A percentile compares a stretch with the other conserved stretches of the same genome.
Conservation (phyloP, 2,329 filamentous ascomycete genomes). For the Cercospora nicotianae region DNA sequence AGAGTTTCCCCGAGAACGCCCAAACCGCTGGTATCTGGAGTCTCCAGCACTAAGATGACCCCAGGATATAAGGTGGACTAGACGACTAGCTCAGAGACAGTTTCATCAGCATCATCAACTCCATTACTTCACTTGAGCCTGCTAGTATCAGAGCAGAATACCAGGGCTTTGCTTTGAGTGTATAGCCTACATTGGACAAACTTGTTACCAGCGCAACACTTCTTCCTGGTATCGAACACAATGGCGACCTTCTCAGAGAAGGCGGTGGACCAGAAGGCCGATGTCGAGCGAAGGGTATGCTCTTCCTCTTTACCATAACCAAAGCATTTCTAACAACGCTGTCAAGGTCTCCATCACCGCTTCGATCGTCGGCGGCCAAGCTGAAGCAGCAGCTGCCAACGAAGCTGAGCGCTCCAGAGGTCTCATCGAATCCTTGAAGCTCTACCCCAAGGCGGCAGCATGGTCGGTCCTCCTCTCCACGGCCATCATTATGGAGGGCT, state of each 20-base stretch:
- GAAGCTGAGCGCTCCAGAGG: constrained; percentile 11
- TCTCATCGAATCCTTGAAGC: constrained; percentile 16
- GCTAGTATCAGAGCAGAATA: not conserved
- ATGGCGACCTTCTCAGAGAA: not conserved
- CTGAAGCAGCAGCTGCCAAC: constrained; percentile 12
- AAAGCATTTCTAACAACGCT: not conserved
- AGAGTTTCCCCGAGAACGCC: not conserved
- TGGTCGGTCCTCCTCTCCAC: constrained; percentile 23
- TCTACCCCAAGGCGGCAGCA: constrained; percentile 19
- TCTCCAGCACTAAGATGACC: not conserved
- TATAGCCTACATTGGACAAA: not conserved
- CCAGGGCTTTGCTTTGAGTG: not conserved
- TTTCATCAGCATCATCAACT: not conserved
- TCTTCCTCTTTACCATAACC: no score
- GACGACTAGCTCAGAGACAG: constrained; percentile 1
- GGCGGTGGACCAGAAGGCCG: not conserved
- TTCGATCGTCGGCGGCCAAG: constrained; percentile 3
- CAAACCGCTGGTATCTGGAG: constrained; percentile 1
- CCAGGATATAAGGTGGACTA: constrained; percentile 5
- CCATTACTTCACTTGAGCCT: not conserved
- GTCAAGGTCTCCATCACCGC: constrained; percentile 11
- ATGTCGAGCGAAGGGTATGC: not conserved
- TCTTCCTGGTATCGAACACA: not conserved
- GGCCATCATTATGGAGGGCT: constrained; percentile 43
- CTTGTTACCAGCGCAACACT: not conserved